Percentiles rank a stretch among this genome's conserved stretches.
phyloP scores from a whole-genome alignment of 495 filamentous ascomycete genomes.

The Podospora pseudocomata region DNA sequence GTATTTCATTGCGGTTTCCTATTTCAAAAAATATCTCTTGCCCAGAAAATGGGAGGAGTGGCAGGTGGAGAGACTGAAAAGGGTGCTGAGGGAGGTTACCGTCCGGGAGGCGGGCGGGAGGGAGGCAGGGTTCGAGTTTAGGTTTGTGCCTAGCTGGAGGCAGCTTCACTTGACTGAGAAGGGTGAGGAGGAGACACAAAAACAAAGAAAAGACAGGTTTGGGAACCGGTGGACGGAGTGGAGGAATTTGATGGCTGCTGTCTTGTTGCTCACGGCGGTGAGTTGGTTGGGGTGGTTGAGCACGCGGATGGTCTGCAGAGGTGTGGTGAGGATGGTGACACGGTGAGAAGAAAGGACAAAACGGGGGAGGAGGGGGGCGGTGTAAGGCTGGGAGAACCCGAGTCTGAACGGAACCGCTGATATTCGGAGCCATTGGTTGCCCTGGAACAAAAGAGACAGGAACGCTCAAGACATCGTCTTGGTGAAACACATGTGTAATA shows the following conservation, averaged over 20 bases:
- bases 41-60: slow-evolving; percentile 49
- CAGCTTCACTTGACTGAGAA: slow-evolving; percentile 19
- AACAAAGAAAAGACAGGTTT: not conserved
- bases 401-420: not conserved
- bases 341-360: not conserved
- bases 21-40: slow-evolving; percentile 52
- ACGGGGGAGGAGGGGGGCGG: not conserved
- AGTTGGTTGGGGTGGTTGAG: not conserved
- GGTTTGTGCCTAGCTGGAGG: slow-evolving; percentile 55
- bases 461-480: not conserved
- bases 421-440: not conserved
- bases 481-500: not conserved
- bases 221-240: not conserved
- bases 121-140: slow-evolving; percentile 59
- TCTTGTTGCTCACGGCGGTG: slow-evolving; percentile 2
- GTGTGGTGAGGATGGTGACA: not conserved
- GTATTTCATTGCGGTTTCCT: slow-evolving; percentile 56
- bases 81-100: slow-evolving; percentile 19
- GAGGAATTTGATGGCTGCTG: slow-evolving; percentile 12
- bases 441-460: not conserved
- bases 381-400: not conserved
- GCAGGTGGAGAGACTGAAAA: slow-evolving; percentile 44
- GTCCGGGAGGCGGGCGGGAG: slow-evolving; percentile 10
- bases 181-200: not conserved
- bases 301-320: not conserved